Percentiles rank a stretch among this genome's conserved stretches.
phyloP scores from a whole-genome alignment of 805 yeast species.

The Torulaspora gathmanii region DNA sequence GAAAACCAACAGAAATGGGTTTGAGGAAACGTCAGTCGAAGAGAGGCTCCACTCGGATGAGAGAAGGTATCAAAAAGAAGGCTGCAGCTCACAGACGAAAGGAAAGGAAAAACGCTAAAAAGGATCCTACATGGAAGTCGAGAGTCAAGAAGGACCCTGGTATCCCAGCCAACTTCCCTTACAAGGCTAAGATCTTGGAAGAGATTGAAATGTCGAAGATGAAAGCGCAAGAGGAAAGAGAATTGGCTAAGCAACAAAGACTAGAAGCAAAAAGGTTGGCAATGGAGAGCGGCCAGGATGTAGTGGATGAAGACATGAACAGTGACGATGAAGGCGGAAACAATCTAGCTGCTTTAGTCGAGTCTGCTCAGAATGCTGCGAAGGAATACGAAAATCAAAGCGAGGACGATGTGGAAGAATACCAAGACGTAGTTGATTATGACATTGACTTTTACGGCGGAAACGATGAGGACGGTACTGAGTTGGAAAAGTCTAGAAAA shows the following conservation, averaged over 20 bases:
- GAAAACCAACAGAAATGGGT: conserved; percentile 35
- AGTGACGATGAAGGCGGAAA: conserved; percentile 44
- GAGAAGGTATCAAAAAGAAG: conserved; percentile 95
- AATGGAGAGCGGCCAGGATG: conserved; percentile 37
- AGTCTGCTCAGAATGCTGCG: conserved; percentile 88
- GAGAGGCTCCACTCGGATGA: conserved; percentile 86
- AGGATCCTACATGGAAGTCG: conserved; percentile 91
- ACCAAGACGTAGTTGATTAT: conserved; percentile 48
- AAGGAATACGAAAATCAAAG: conserved; percentile 60
- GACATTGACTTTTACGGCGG: conserved; percentile 44
- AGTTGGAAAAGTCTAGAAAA: conserved; percentile 71
- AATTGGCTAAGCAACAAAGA: conserved; percentile 46
- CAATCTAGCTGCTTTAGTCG: conserved; percentile 78
- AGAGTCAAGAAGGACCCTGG: conserved; percentile 83
- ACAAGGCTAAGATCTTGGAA: conserved; percentile 73
- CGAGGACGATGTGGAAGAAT: conserved; percentile 42
- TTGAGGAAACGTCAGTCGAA: conserved; percentile 68
- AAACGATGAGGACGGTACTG: conserved; percentile 43
- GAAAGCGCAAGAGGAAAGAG: conserved; percentile 51
- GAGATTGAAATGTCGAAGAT: conserved; percentile 65
- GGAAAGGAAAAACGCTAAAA: conserved; percentile 75
- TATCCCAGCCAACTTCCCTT: conserved; percentile 91
- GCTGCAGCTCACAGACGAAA: conserved; percentile 89
- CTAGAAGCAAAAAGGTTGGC: conserved; percentile 39
- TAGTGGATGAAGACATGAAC: conserved; percentile 39